phyloP scores from a whole-genome alignment of 352 stramenopile genomes.

The Thalassiosira mediterranea region DNA sequence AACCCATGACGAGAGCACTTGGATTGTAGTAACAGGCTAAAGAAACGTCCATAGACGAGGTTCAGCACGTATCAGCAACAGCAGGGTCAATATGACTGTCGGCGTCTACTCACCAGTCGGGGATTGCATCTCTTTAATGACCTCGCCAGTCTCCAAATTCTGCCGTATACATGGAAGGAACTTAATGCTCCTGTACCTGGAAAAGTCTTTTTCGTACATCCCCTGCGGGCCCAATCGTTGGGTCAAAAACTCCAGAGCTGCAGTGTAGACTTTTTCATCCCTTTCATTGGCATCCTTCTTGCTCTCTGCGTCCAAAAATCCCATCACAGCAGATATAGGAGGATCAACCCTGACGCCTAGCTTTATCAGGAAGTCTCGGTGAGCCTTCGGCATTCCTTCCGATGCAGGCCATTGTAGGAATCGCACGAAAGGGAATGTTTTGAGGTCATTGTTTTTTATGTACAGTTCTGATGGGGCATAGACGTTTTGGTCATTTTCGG shows the following conservation, averaged over 20 bases:
- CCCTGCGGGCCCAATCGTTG: slow-evolving; percentile 56
- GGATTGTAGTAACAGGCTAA: slow-evolving; percentile 66
- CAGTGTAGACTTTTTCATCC: slow-evolving; percentile 42
- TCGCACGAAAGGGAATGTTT: slow-evolving; percentile 69
- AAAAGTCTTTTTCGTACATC: slow-evolving; percentile 64
- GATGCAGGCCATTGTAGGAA: slow-evolving; percentile 71
- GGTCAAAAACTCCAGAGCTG: slow-evolving; percentile 66
- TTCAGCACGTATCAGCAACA: too few species aligned
- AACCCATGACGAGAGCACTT: slow-evolving; percentile 64
- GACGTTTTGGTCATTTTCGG: slow-evolving; percentile 62
- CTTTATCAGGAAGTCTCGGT: slow-evolving; percentile 70
- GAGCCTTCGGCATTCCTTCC: slow-evolving; percentile 54
- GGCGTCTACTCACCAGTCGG: too few species aligned
- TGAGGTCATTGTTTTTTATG: slow-evolving; percentile 59
- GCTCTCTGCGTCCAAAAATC: slow-evolving; percentile 53
- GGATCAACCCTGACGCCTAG: slow-evolving; percentile 63
- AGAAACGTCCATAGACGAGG: too few species aligned
- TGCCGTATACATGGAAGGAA: slow-evolving; percentile 69
- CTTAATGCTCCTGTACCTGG: slow-evolving; percentile 46
- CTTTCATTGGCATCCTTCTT: slow-evolving; percentile 11
- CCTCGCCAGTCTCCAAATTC: slow-evolving; percentile 48
- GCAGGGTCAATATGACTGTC: too few species aligned
- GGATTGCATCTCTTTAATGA: slow-evolving; percentile 52
- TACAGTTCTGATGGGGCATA: slow-evolving; percentile 76
- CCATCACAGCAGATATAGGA: slow-evolving; percentile 55